Evolutionary conservation across 1,284 basidiomycete species (phyloP).

Genomic region (Coniophora puteana): DNA sequence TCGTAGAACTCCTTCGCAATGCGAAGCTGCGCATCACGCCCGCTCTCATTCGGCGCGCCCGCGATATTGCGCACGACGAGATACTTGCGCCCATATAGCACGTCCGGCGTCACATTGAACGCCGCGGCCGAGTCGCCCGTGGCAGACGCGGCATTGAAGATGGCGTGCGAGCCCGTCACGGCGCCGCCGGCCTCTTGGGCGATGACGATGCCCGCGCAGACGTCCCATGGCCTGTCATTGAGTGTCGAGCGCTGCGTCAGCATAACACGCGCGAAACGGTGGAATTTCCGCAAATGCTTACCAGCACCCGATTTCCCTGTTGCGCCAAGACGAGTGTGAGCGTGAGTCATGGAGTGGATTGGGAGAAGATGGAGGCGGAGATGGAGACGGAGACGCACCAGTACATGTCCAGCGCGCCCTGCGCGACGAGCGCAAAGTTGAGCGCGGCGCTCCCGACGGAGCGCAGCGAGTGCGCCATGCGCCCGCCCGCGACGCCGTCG

Average conservation of each 20-base stretch:
- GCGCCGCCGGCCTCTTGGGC: conserved; percentile 86
- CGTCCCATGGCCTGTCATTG: conserved; percentile 71
- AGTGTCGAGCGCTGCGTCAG: neutral
- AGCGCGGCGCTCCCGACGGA: conserved; percentile 85
- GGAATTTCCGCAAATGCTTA: conserved; percentile 25
- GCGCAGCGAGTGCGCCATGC: conserved; percentile 86
- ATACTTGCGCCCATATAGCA: conserved; percentile 85
- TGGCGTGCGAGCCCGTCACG: conserved; percentile 65
- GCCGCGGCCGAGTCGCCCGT: conserved; percentile 25
- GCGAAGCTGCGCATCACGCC: conserved; percentile 70
- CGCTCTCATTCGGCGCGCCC: conserved; percentile 58
- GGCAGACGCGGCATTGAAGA: conserved; percentile 41
- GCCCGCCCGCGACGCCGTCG: conserved; percentile 63
- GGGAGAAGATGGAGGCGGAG: conserved; percentile 2
- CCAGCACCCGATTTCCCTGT: conserved; percentile 90
- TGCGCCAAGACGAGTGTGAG: neutral
- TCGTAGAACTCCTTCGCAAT: conserved; percentile 85
- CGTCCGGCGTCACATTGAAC: conserved; percentile 61
- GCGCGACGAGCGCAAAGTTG: conserved; percentile 81
- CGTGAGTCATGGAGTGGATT: conserved; percentile 1
- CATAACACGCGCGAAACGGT: neutral
- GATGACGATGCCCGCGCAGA: conserved; percentile 91
- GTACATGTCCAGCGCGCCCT: conserved; percentile 81
- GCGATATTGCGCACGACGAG: conserved; percentile 73
- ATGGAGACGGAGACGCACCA: conserved; percentile 46